These are phyloP conservation scores for Linaria vulgaris DNA, from an alignment of 257 asterid genomes.

Conservation along the genomic window DNA sequence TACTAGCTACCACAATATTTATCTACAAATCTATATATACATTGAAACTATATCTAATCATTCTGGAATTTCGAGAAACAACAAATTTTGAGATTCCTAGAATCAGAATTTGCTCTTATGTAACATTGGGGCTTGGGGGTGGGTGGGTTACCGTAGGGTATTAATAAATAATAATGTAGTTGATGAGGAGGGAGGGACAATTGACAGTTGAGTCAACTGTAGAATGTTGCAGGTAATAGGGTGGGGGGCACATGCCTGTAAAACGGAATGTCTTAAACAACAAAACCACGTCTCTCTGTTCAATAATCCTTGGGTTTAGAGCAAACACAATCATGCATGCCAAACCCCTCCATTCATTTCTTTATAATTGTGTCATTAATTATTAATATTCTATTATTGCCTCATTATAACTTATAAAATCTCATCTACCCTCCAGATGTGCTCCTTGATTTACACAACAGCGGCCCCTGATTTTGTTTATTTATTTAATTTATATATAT, in stretches of 20 bases:
- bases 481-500: too few relatives aligned
- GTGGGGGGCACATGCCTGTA: slow-evolving; percentile 78
- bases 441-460: too few relatives aligned
- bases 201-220: slow-evolving; percentile 38
- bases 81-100: too few relatives aligned
- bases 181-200: slow-evolving; percentile 10
- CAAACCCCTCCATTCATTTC: slow-evolving; percentile 34
- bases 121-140: background rate
- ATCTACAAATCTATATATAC: too few relatives aligned
- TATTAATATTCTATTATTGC: slow-evolving; percentile 22
- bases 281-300: slow-evolving; percentile 43
- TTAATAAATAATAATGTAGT: too few relatives aligned
- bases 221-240: slow-evolving; percentile 48
- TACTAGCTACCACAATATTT: too few relatives aligned
- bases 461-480: background rate
- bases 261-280: slow-evolving; percentile 37
- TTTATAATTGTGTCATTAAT: slow-evolving; percentile 28
- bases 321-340: slow-evolving; percentile 76
- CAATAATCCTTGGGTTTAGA: slow-evolving; percentile 30
- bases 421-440: background rate
- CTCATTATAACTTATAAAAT: slow-evolving; percentile 21
- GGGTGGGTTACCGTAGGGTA: background rate
- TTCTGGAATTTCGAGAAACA: too few relatives aligned
- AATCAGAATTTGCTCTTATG: background rate
- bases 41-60: too few relatives aligned